phyloP scores from a whole-genome alignment of 2,329 filamentous ascomycete species.

The Allantophomopsis lycopodina region DNA sequence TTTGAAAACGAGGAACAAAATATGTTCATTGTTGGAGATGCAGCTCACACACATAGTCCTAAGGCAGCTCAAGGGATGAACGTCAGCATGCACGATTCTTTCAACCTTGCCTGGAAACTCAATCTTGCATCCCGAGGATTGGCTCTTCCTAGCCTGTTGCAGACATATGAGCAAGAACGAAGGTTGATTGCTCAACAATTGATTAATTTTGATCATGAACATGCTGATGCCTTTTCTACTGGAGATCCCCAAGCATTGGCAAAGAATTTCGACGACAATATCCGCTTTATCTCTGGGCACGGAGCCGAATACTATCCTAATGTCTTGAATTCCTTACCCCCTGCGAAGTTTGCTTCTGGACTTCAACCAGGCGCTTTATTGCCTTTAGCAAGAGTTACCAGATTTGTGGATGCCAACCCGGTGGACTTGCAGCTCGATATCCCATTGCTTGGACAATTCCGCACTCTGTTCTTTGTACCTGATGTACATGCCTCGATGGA shows the following conservation, averaged over 20 bases:
- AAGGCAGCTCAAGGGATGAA: slow-evolving; percentile 51
- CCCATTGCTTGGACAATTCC: slow-evolving; percentile 64
- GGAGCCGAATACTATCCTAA: slow-evolving; percentile 54
- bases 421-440: slow-evolving; percentile 69
- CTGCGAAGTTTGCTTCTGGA: slow-evolving; percentile 31
- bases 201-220: slow-evolving; percentile 47
- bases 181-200: slow-evolving; percentile 48
- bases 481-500: slow-evolving; percentile 38
- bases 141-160: slow-evolving; percentile 36
- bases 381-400: slow-evolving; percentile 53
- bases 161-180: slow-evolving; percentile 50
- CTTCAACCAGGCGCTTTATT: slow-evolving; percentile 27
- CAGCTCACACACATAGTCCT: slow-evolving; percentile 45
- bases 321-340: slow-evolving; percentile 42
- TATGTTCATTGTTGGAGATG: slow-evolving; percentile 42
- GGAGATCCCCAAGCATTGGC: slow-evolving; percentile 51
- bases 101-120: slow-evolving; percentile 49
- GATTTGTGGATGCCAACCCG: slow-evolving; percentile 66
- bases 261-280: slow-evolving; percentile 56
- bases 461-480: slow-evolving; percentile 57
- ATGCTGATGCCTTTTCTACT: slow-evolving; percentile 41
- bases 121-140: slow-evolving; percentile 33
- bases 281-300: slow-evolving; percentile 61
- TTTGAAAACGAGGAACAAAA: slow-evolving; percentile 27
- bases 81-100: slow-evolving; percentile 42